Base-by-base conservation (phyloP, 805 yeast species). In the Danielozyma ontarioensis region DNA sequence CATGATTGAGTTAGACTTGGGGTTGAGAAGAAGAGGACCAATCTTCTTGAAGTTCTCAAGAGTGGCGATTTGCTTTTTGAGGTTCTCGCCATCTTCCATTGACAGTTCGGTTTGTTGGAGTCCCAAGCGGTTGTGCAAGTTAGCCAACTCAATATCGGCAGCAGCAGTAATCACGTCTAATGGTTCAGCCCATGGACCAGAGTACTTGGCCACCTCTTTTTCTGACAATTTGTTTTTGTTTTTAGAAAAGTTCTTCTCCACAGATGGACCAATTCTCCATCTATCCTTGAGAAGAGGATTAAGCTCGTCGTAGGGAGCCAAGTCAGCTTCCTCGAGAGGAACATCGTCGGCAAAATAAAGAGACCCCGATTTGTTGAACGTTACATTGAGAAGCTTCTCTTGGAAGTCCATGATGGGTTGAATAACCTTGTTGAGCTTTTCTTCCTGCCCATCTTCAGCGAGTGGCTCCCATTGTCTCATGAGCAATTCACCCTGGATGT, bases 381-480 rank as follows among this genome's bases (percentile, higher is more conserved):
- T 70, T 32, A 79, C 54, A 2, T 71, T 60, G 21, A 80, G 65
- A 4, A 81, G 54, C 44, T 70, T 64, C 11, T 68, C 65, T 47
- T 80, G 79, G 50, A 83, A 70, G 31, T 82, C 84, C 22, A 85
- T 76, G 34, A 88, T 62, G 27, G 94, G 90, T 33, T 75, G 73
- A 47, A 93, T 74, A 7, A 82, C 90, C 25, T 64, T 57, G 41
- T 72, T 67, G 42, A 83, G 59, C 29, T 72, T 66, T 12, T 62
- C 71, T 31, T 71, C 70, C 7, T 12, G 4, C 15, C 42, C 32
- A 40, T 83, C 86, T 18, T 68, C 66, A 14, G 73, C 64, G 55
- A 85, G 72, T 13, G 98, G 97, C 43, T 84, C 77, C 98, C 98
- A 90, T 41, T 77, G 65, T 47, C 76, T 83, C 96, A 93, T 90